Evolutionary conservation across 805 yeast genomes (phyloP).

Genomic region (Alloascoidea hylecoeti): DNA sequence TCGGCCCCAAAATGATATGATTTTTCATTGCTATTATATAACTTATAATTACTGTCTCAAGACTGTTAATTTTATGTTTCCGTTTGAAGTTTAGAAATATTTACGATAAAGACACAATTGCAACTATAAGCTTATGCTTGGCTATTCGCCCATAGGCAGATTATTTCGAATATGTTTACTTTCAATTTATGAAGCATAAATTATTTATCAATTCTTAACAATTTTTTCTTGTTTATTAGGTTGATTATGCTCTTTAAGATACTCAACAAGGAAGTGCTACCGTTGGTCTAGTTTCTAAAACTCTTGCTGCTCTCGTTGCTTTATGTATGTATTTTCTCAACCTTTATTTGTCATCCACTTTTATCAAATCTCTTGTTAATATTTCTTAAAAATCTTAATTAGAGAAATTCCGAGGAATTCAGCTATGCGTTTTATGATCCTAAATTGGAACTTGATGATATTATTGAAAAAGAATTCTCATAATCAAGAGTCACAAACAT

Average conservation of each 20-base stretch:
- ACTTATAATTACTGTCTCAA: no score
- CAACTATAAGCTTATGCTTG: no score
- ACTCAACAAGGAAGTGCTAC: slow-evolving; percentile 97
- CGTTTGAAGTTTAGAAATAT: slow-evolving; percentile 75
- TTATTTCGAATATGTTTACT: slow-evolving; percentile 49
- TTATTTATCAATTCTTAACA: slow-evolving; percentile 4
- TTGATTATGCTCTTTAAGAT: slow-evolving; percentile 85
- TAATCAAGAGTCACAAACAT: slow-evolving; percentile 80
- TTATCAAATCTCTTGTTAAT: slow-evolving; percentile 44
- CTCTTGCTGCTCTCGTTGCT: slow-evolving; percentile 85
- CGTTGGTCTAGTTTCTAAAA: slow-evolving; percentile 79
- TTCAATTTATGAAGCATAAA: background rate
- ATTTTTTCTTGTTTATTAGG: slow-evolving; percentile 10
- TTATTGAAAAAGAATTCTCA: slow-evolving; percentile 85
- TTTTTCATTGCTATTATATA: background rate
- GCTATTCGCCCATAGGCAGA: slow-evolving; percentile 92
- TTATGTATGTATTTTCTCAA: slow-evolving; percentile 35
- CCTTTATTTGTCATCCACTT: background rate
- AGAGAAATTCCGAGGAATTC: slow-evolving; percentile 89
- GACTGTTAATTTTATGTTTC: slow-evolving; percentile 1
- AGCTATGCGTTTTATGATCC: no score
- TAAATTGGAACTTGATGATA: no score
- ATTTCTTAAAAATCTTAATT: slow-evolving; percentile 20
- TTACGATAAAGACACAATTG: slow-evolving; percentile 96
- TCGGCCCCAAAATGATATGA: background rate